A percentile compares a stretch with the other conserved stretches of the same genome.
phyloP scores from a whole-genome alignment of 164 flowering plant species.

The Vitis rupestris region DNA sequence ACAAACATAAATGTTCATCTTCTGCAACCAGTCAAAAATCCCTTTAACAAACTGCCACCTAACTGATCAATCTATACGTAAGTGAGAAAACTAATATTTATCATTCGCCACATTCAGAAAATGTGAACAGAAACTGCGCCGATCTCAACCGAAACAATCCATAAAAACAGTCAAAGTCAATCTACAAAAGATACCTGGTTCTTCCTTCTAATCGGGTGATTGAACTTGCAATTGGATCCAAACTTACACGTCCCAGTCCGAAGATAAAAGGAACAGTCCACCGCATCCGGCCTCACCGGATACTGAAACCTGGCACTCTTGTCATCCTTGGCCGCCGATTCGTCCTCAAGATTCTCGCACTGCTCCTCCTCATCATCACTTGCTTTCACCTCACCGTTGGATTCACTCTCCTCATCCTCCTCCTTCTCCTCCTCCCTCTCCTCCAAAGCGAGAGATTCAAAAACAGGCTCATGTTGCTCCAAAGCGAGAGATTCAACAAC shows the following conservation, averaged over 20 bases:
- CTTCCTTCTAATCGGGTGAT: slow-evolving; percentile 53
- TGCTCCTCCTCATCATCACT: too few species aligned
- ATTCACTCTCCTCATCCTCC: too few species aligned
- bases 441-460: neutral
- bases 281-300: slow-evolving; percentile 3
- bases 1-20: too few species aligned
- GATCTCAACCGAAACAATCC: too few species aligned
- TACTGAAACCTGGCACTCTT: neutral
- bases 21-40: too few species aligned
- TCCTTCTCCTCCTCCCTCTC: neutral
- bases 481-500: neutral
- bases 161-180: neutral
- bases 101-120: neutral
- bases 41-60: too few species aligned
- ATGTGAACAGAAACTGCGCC: neutral
- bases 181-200: slow-evolving; percentile 23
- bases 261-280: neutral
- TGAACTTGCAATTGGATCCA: slow-evolving; percentile 64
- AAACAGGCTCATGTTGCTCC: too few species aligned
- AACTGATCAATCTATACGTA: too few species aligned
- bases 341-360: too few species aligned
- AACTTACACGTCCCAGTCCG: slow-evolving; percentile 58
- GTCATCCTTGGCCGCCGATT: too few species aligned
- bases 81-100: too few species aligned
- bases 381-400: too few species aligned